Evolutionary conservation across 176 grass and related monocot species (phyloP).

Genomic region (Paspalum vaginatum): DNA sequence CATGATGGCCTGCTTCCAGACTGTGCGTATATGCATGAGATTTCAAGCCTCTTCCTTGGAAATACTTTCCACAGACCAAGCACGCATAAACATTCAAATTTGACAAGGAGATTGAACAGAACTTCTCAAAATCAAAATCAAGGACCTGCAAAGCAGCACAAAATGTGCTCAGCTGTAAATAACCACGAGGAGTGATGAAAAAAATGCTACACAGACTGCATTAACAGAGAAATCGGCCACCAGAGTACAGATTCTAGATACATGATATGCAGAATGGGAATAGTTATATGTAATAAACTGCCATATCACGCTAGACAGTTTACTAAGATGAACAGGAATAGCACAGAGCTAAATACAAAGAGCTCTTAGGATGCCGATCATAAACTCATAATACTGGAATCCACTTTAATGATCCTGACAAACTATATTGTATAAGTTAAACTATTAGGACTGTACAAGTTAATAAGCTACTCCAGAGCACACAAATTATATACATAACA

Average conservation of each 20-base stretch:
- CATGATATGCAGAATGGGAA: not conserved
- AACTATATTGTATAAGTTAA: not conserved
- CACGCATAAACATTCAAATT: slow-evolving; percentile 98
- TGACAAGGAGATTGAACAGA: slow-evolving; percentile 96
- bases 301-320: not conserved
- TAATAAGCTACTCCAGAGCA: not conserved
- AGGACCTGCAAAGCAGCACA: slow-evolving; percentile 65
- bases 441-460: not conserved
- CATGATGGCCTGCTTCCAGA: slow-evolving; percentile 94
- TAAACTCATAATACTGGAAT: not conserved
- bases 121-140: slow-evolving; percentile 99
- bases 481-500: not conserved
- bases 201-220: not conserved
- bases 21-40: slow-evolving; percentile 98
- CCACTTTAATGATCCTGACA: not conserved
- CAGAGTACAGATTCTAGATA: not conserved
- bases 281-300: not conserved
- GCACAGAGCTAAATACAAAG: not conserved
- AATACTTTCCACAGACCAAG: slow-evolving; percentile 98
- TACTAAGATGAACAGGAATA: not conserved
- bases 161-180: not conserved
- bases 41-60: slow-evolving; percentile 98
- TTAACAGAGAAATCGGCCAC: not conserved
- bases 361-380: not conserved
- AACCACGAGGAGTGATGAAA: not conserved